These are phyloP conservation scores for Aspergillus tubingensis DNA, from an alignment of 2,329 filamentous ascomycete species.

Conservation along the genomic window DNA sequence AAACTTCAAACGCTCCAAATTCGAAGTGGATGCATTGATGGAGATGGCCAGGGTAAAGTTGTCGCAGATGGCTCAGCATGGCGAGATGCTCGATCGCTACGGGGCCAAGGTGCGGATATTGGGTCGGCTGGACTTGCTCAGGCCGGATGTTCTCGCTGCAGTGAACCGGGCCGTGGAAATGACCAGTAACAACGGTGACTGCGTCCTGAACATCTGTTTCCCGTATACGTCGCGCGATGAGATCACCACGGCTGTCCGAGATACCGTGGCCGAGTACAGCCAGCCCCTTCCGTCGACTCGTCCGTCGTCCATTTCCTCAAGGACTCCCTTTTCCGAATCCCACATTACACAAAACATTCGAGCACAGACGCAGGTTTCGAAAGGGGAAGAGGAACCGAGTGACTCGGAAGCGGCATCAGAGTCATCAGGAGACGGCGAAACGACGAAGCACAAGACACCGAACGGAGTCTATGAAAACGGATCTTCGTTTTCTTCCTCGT, in stretches of 20 bases:
- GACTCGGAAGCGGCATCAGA: slow-evolving; percentile 49
- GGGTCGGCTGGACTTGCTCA: slow-evolving; percentile 80
- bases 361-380: slow-evolving; percentile 55
- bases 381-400: slow-evolving; percentile 45
- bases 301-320: slow-evolving; percentile 35
- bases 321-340: slow-evolving; percentile 79
- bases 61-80: slow-evolving; percentile 86
- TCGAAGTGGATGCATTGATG: slow-evolving; percentile 96
- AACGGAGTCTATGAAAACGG: slow-evolving; percentile 36
- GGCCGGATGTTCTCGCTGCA: slow-evolving; percentile 82
- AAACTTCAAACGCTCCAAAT: slow-evolving; percentile 96
- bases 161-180: slow-evolving; percentile 83
- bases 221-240: slow-evolving; percentile 96
- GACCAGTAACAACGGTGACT: slow-evolving; percentile 81
- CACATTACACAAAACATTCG: slow-evolving; percentile 85
- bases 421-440: slow-evolving; percentile 50
- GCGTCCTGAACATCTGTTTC: slow-evolving; percentile 90
- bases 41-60: slow-evolving; percentile 96
- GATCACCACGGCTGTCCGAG: slow-evolving; percentile 85
- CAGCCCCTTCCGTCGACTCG: slow-evolving; percentile 60
- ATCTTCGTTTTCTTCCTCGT: slow-evolving; percentile 42
- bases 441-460: slow-evolving; percentile 20
- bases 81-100: slow-evolving; percentile 88
- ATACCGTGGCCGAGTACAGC: slow-evolving; percentile 84
- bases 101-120: slow-evolving; percentile 84